These are phyloP conservation scores for Phytophthora kernoviae DNA, from an alignment of 352 stramenopile species.

Conservation along the genomic window DNA sequence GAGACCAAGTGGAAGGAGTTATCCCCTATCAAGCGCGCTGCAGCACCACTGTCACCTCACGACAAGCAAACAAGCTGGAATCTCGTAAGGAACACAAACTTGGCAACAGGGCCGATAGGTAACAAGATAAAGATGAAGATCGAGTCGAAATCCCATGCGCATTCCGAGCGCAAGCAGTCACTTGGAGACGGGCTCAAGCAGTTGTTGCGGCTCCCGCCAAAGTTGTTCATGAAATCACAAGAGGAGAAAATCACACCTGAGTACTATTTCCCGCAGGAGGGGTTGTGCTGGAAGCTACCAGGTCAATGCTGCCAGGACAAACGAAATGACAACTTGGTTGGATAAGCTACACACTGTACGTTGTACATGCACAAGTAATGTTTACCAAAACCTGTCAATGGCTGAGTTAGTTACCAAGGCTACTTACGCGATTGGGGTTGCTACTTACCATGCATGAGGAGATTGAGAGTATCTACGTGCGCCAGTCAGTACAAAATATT, in stretches of 20 bases:
- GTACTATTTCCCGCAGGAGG: conserved; percentile 55
- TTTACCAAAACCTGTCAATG: too few species aligned
- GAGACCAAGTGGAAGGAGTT: conserved; percentile 56
- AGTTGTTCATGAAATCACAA: conserved; percentile 55
- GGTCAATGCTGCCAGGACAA: not conserved
- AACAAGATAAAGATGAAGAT: conserved; percentile 46
- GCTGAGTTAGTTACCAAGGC: too few species aligned
- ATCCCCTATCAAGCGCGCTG: conserved; percentile 51
- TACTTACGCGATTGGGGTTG: too few species aligned
- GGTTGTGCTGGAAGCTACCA: conserved; percentile 46
- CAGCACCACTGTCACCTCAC: conserved; percentile 52
- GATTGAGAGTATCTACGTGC: not conserved
- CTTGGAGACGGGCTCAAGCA: conserved; percentile 73
- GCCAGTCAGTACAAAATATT: not conserved
- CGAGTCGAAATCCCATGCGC: conserved; percentile 29
- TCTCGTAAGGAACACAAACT: conserved; percentile 31
- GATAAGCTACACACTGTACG: not conserved
- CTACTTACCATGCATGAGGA: too few species aligned
- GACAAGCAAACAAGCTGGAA: conserved; percentile 74
- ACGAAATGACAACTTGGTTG: conserved; percentile 8
- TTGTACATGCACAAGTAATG: not conserved
- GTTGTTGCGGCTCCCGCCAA: conserved; percentile 58
- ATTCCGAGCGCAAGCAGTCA: conserved; percentile 49
- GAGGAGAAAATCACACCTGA: conserved; percentile 49
- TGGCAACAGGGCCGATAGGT: conserved; percentile 4